Evolutionary conservation across 2,329 filamentous ascomycete genomes (phyloP).

Genomic region (Myrmaecium sp.): DNA sequence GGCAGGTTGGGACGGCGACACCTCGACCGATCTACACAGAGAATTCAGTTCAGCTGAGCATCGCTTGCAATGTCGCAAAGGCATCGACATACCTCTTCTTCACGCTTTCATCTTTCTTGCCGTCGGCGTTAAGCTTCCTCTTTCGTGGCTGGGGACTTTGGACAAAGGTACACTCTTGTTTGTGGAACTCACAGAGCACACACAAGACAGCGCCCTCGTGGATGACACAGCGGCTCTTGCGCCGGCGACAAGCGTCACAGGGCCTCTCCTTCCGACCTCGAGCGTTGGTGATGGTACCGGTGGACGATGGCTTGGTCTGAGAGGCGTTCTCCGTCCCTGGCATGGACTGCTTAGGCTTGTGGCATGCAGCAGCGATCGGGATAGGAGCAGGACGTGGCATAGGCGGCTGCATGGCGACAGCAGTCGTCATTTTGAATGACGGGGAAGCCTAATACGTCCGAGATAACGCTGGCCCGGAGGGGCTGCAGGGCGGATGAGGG

Average conservation of each 20-base stretch:
- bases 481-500: conserved; percentile 7
- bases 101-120: conserved; percentile 40
- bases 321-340: conserved; percentile 26
- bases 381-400: conserved; percentile 27
- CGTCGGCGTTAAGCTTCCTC: conserved; percentile 54
- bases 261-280: conserved; percentile 24
- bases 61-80: conserved; percentile 1
- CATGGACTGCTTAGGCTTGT: conserved; percentile 21
- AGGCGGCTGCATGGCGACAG: conserved; percentile 30
- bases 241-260: conserved; percentile 52
- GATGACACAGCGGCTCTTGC: conserved; percentile 61
- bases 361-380: conserved; percentile 28
- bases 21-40: conserved; percentile 17
- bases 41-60: conserved; percentile 11
- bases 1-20: conserved; percentile 22
- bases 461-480: conserved; percentile 11
- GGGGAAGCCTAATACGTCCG: conserved; percentile 3
- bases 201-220: conserved; percentile 59
- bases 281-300: conserved; percentile 19
- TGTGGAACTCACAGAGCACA: conserved; percentile 60
- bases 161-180: conserved; percentile 62
- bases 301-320: conserved; percentile 18
- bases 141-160: conserved; percentile 65
- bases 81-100: conserved; percentile 52
- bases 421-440: conserved; percentile 26